Percentiles rank a stretch among this genome's conserved stretches.
Evolutionary conservation across 345 rosid genomes (phyloP).

Genomic region (Eutrema yunnanense): DNA sequence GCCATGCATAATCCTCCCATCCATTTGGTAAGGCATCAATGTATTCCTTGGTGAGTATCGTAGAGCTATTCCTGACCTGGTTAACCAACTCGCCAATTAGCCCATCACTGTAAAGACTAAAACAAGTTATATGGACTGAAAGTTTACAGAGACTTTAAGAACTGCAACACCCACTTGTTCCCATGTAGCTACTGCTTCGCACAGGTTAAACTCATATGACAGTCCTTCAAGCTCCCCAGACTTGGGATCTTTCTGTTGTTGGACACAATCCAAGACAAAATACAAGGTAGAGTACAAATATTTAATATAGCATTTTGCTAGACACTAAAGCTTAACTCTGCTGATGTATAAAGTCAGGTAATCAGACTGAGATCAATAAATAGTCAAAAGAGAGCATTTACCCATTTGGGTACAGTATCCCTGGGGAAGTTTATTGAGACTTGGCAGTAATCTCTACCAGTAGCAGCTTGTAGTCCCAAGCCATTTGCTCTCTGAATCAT

Average conservation of each 20-base stretch:
- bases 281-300: neutral
- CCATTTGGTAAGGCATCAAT: conserved; percentile 89
- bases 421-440: conserved; percentile 59
- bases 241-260: conserved; percentile 73
- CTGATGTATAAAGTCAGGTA: neutral
- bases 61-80: conserved; percentile 87
- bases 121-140: neutral
- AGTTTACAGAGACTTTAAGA: conserved; percentile 1
- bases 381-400: conserved; percentile 23
- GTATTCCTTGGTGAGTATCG: conserved; percentile 86
- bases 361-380: neutral
- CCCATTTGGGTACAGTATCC: conserved; percentile 88
- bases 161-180: conserved; percentile 41
- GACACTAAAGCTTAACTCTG: neutral
- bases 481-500: conserved; percentile 81
- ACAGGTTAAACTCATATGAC: conserved; percentile 70
- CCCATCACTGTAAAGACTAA: conserved; percentile 24
- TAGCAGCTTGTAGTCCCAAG: conserved; percentile 65
- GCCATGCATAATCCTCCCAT: conserved; percentile 99
- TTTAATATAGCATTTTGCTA: neutral
- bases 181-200: conserved; percentile 98
- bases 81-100: conserved; percentile 45
- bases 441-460: conserved; percentile 58
- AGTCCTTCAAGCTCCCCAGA: conserved; percentile 81
- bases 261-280: neutral